phyloP scores from a whole-genome alignment of 345 rosid genomes.

The Pistacia vera region DNA sequence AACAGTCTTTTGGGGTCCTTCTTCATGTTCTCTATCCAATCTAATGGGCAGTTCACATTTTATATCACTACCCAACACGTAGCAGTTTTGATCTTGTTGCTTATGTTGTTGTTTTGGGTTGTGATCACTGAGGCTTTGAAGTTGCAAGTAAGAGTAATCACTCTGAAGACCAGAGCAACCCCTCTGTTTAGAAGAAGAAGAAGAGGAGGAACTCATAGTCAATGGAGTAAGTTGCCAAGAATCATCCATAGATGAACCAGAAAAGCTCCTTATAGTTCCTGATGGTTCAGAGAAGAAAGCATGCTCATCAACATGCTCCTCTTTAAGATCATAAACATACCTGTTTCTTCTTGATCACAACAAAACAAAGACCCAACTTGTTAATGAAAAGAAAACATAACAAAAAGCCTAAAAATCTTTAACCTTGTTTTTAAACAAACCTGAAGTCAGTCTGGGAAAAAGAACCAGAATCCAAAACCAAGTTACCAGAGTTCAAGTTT shows the following conservation, averaged over 20 bases:
- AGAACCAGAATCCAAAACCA: constrained; percentile 48
- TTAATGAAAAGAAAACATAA: neutral
- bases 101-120: constrained; percentile 33
- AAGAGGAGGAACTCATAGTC: constrained; percentile 53
- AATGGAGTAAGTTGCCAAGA: constrained; percentile 69
- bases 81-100: constrained; percentile 37
- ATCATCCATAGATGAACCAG: constrained; percentile 64
- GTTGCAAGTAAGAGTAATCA: constrained; percentile 64
- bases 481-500: constrained; percentile 29
- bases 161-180: constrained; percentile 35
- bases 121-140: constrained; percentile 40
- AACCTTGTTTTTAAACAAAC: constrained; percentile 21
- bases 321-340: constrained; percentile 56
- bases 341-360: constrained; percentile 41
- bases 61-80: constrained; percentile 39
- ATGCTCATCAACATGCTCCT: constrained; percentile 53
- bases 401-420: neutral
- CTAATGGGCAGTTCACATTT: constrained; percentile 36
- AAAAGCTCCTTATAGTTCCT: constrained; percentile 57
- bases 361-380: constrained; percentile 10
- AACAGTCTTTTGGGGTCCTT: constrained; percentile 63
- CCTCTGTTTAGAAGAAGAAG: constrained; percentile 50
- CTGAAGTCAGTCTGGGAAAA: constrained; percentile 54
- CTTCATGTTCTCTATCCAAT: constrained; percentile 43
- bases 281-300: constrained; percentile 75